Base-by-base conservation (phyloP, 441 rosid genomes). In the Pelargonium myrrhifolium region DNA sequence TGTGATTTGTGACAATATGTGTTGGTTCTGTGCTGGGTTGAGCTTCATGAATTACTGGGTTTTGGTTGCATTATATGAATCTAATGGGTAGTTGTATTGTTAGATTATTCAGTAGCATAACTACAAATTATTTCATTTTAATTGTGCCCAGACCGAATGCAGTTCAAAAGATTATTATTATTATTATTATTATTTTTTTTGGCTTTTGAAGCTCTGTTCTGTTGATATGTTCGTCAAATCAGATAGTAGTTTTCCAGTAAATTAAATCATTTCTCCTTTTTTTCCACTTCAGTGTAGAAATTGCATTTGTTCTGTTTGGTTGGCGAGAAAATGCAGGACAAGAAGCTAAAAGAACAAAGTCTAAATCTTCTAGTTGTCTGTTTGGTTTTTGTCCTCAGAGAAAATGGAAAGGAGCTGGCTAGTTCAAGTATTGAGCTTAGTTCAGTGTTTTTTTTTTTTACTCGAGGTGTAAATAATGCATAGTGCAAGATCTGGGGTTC, bases 291-390 rank as follows among this genome's bases (percentile, higher is more conserved):
- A 26, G 31, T 26, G 55, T 17, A 49, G 20, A 49, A n/a, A 49
- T 49, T 4, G 56, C 56, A 49, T 51, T 15, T 42, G 2, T 10
- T 67, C 21, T 67, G 67, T 40, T 72, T 67, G 68, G 75, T 24
- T 24, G 64, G 40, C 24, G 15, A 61, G 67, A 62, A 72, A 37
- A 51, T 51, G 71, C 26, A 11, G 58, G 67, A n/a, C 42, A 39
- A 2, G 14, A 31, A 18, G 58, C 8, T 14, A 11, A 53, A 17
- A n/a, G 60, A 18, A n/a, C 21, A 35, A 5, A 14, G 18, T n/a
- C 53, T 61, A n/a, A 17, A 15, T 51, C 15, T 4, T 35, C 8
- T 35, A 35, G 39, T 35, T 35, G 39, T 35, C 0, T 35, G 39
- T 35, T 6, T 35, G 8, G 39, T 35, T 35, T 35, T 35, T 35